Conservation (phyloP, 2,329 filamentous ascomycete genomes). For the Alternaria ethzedia region DNA sequence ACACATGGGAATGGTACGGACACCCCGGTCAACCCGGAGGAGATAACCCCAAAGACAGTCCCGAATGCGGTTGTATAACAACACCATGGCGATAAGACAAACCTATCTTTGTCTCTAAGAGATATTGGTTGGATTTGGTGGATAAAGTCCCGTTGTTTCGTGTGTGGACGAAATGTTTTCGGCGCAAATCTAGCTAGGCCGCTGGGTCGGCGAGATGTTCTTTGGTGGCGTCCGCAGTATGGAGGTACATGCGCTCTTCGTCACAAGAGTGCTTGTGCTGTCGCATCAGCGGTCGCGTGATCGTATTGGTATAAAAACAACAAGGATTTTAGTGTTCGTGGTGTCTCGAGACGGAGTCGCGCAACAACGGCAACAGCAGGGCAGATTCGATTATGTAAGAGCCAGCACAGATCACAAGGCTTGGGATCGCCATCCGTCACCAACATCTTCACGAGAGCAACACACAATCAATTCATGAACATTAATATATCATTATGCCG, state of each 20-base stretch:
- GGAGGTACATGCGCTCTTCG: neutral
- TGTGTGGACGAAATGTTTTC: neutral
- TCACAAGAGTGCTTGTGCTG: neutral
- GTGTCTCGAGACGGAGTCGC: neutral
- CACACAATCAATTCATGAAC: neutral
- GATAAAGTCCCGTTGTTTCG: neutral
- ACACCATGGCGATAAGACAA: neutral
- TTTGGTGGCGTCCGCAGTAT: neutral
- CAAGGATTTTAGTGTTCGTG: neutral
- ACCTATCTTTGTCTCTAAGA: neutral
- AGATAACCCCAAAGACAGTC: constrained; percentile 15
- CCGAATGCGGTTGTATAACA: constrained; percentile 24
- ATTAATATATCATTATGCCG: neutral
- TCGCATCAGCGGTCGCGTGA: neutral
- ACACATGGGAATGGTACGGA: neutral
- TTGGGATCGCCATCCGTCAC: neutral
- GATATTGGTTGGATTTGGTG: neutral
- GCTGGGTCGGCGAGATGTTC: neutral
- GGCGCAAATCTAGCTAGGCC: neutral
- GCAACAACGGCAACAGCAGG: neutral
- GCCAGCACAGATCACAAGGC: neutral
- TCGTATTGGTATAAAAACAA: no score
- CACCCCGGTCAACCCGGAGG: neutral
- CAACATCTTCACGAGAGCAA: neutral
- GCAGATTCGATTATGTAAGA: neutral